These are phyloP conservation scores for Yamadazyma ubonensis DNA, from an alignment of 805 yeast species.

Conservation along the genomic window DNA sequence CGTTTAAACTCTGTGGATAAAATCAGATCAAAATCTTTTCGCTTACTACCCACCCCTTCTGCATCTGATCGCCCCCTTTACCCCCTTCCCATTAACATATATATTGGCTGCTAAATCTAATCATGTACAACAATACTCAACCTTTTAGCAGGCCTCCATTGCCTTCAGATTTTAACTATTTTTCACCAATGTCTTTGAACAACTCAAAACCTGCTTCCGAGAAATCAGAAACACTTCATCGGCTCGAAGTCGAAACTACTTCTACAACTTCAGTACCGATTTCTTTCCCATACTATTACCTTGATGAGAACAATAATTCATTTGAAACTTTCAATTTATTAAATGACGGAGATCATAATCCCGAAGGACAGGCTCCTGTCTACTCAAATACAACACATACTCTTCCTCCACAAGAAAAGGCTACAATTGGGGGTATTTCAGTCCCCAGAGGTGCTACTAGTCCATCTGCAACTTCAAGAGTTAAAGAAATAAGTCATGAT, in stretches of 20 bases:
- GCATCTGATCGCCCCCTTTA: too few species aligned
- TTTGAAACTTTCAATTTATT: conserved; percentile 28
- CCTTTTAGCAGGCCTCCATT: conserved; percentile 5
- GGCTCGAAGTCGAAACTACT: conserved; percentile 24
- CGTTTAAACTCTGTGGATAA: not conserved
- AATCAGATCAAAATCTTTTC: not conserved
- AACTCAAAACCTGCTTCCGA: conserved; percentile 7
- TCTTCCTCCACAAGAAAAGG: conserved; percentile 4
- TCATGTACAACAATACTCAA: conserved; percentile 4
- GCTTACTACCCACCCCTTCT: not conserved
- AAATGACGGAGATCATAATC: conserved; percentile 3
- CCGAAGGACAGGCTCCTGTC: conserved; percentile 13
- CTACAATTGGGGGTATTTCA: conserved; percentile 8
- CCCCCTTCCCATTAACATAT: not conserved
- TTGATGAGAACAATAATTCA: conserved; percentile 20
- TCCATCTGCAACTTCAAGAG: not conserved
- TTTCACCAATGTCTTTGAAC: conserved; percentile 1
- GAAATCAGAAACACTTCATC: conserved; percentile 13
- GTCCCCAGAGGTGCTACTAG: conserved; percentile 1
- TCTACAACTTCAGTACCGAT: conserved; percentile 29
- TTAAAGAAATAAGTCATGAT: conserved; percentile 5
- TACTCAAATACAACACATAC: conserved; percentile 29
- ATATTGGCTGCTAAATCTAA: conserved; percentile 7
- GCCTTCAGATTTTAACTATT: conserved; percentile 6
- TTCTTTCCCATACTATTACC: conserved; percentile 28